Base-by-base conservation (phyloP, 2,329 filamentous ascomycete species). In the Dothideomycetes sp. region DNA sequence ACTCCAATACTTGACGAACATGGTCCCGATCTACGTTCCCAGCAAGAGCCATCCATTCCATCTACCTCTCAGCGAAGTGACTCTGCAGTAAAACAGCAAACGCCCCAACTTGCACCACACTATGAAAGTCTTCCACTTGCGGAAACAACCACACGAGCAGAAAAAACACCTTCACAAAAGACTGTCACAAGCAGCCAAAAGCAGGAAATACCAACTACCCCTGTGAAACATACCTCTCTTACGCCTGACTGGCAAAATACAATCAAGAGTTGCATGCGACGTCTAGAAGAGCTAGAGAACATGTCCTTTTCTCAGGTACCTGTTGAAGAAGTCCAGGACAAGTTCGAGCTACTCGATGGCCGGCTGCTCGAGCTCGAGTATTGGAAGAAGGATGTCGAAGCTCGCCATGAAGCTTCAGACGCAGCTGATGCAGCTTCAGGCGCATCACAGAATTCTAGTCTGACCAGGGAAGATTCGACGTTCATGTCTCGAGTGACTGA, bases 281-380 rank as follows among this genome's bases (percentile, higher is more conserved):
- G 84, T 2, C 58, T 89, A 10, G 79, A 84, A 34, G 65, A 68
- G 41, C 66, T 88, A 5, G 84, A 89, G 59, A 83, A 72, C 36
- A 67, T 73, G 1, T 86, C 81, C 0, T 84, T 86, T 52, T 76
- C 76, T 17, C 69, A 74, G 30, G 68, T 71, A 13, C 71, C 72
- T n/a, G 72, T 82, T 33, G 82, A 86, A 16, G 79, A 83, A 25
- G 74, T 83, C 34, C 66, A 78, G 13, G 80, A 84, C 15, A 76
- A 73, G 40, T 71, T 83, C 50, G 82, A 86, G 23, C 63, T 75
- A 33, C 58, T 75, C 31, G 83, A 87, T 48, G 68, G 78, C 7
- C 74, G 82, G 16, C 65, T 87, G 6, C 71, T 76, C 1, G 82
- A 87, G 25, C 64, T 87, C 5, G 82, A 87, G 56, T 71, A 70